phyloP scores from a whole-genome alignment of 1,284 basidiomycete species.

The Mrakiaceae sp. region DNA sequence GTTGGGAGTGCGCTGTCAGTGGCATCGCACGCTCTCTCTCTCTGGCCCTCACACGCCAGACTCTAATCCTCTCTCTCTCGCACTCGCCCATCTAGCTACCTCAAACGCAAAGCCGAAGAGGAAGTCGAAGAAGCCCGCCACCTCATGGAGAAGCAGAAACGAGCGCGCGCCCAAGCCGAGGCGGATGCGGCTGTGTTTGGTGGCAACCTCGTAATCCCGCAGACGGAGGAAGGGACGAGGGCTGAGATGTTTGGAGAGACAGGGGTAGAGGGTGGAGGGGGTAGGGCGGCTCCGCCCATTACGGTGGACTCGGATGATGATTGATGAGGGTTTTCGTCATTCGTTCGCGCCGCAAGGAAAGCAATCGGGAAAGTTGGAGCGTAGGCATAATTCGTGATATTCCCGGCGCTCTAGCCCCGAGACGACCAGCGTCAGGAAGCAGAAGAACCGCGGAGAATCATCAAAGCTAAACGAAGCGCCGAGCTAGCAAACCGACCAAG shows the following conservation, averaged over 20 bases:
- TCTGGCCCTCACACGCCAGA: neutral
- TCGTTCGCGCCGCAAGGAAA: too few relatives aligned
- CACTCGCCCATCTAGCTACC: conserved; percentile 25
- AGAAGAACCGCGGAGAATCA: neutral
- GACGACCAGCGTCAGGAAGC: neutral
- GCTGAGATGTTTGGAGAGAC: neutral
- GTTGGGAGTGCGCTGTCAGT: conserved; percentile 61
- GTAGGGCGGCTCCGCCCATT: too few relatives aligned
- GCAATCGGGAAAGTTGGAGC: too few relatives aligned
- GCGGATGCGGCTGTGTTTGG: conserved; percentile 6
- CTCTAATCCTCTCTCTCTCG: neutral
- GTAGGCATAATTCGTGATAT: too few relatives aligned
- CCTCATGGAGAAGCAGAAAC: neutral
- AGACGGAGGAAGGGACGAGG: neutral
- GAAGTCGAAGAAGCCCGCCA: conserved; percentile 31
- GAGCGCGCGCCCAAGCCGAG: neutral
- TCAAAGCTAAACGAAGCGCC: neutral
- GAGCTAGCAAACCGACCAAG: neutral
- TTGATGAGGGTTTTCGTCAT: too few relatives aligned
- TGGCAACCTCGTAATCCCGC: neutral
- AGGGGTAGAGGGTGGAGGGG: neutral
- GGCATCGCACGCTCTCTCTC: neutral
- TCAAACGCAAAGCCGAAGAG: conserved; percentile 33
- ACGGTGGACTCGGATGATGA: too few relatives aligned
- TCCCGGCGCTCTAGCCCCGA: neutral